Percentiles rank a stretch among this genome's conserved stretches.
Evolutionary conservation across 2,329 filamentous ascomycete species (phyloP).

Genomic region (Colletotrichum sp.): DNA sequence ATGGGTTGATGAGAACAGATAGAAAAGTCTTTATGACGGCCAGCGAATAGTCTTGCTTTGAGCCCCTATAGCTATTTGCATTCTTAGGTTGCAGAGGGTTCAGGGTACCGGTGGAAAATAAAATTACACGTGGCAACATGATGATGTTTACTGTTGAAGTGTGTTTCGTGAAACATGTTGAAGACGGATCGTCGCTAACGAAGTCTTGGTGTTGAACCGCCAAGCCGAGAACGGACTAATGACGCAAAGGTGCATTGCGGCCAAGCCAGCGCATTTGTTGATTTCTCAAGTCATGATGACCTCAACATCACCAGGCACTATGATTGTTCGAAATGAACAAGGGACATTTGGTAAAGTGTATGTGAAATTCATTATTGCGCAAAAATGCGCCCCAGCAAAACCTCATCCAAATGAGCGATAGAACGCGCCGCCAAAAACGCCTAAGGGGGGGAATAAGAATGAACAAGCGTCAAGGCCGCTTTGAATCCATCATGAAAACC

Average conservation of each 20-base stretch:
- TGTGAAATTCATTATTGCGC: background rate
- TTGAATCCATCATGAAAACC: slow-evolving; percentile 3
- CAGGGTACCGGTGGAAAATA: background rate
- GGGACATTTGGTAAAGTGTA: background rate
- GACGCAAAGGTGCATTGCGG: background rate
- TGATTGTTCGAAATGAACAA: background rate
- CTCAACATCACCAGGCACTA: background rate
- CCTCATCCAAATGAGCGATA: background rate
- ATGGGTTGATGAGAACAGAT: background rate
- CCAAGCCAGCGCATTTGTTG: background rate
- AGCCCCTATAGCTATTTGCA: background rate
- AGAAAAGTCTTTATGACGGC: slow-evolving; percentile 15
- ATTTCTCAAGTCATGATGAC: background rate
- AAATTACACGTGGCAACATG: background rate
- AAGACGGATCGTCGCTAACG: background rate
- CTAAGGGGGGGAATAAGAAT: background rate
- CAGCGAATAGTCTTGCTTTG: slow-evolving; percentile 4
- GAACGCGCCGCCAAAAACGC: slow-evolving; percentile 5
- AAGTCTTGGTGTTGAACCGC: background rate
- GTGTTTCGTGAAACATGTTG: background rate
- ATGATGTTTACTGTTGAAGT: background rate
- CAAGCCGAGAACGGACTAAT: background rate
- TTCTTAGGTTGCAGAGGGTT: background rate
- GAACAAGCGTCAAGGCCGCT: background rate
- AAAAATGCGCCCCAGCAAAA: background rate